phyloP scores from a whole-genome alignment of 805 yeast genomes.

The Candida namnaoensis region DNA sequence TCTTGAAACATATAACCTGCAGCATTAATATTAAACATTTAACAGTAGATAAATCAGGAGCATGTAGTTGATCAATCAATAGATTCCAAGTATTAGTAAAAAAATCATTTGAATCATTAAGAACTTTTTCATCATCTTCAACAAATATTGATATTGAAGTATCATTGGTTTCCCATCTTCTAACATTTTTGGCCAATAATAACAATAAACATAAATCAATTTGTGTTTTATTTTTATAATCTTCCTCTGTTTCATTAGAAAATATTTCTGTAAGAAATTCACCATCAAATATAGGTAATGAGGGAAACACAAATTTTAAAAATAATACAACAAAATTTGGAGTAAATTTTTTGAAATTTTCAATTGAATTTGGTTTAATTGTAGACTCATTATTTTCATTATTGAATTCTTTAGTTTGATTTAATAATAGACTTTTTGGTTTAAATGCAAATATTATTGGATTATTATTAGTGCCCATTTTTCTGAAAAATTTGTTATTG shows the following conservation, averaged over 20 bases:
- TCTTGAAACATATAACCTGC: slow-evolving; percentile 4
- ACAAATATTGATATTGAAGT: slow-evolving; percentile 6
- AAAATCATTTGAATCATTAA: slow-evolving; percentile 2
- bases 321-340: slow-evolving; percentile 5
- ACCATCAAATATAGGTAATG: slow-evolving; percentile 5
- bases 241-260: slow-evolving; percentile 6
- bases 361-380: background rate
- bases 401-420: background rate
- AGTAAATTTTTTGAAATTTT: background rate
- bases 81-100: slow-evolving; percentile 3
- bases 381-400: background rate
- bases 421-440: background rate
- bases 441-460: slow-evolving; percentile 5
- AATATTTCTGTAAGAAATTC: slow-evolving; percentile 5
- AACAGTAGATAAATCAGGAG: slow-evolving; percentile 6
- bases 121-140: slow-evolving; percentile 1
- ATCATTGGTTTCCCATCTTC: slow-evolving; percentile 6
- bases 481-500: slow-evolving; percentile 4
- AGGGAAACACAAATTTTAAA: slow-evolving; percentile 4
- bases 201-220: slow-evolving; percentile 1
- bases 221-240: slow-evolving; percentile 2
- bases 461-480: slow-evolving; percentile 1
- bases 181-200: slow-evolving; percentile 2
- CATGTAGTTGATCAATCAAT: slow-evolving; percentile 3
- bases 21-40: slow-evolving; percentile 5